A percentile compares a stretch with the other conserved stretches of the same genome.
phyloP scores from a whole-genome alignment of 306 rosid species.

The Oemleria cerasiformis region DNA sequence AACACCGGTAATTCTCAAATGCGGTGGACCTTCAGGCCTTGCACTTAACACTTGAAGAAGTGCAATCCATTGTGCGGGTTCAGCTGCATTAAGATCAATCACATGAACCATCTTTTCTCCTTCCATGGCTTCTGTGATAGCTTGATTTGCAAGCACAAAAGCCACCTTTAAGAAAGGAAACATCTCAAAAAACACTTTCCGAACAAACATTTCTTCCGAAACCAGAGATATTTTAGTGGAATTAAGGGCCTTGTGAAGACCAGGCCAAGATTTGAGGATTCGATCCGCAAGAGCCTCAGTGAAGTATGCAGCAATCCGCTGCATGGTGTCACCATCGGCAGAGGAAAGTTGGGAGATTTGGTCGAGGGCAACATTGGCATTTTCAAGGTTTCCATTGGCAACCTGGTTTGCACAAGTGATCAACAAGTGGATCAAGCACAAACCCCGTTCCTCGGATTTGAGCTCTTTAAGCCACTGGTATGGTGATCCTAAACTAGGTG shows the following conservation, averaged over 20 bases:
- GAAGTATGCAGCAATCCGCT: constrained; percentile 75
- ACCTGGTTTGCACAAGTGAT: constrained; percentile 81
- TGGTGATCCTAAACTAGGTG: constrained; percentile 70
- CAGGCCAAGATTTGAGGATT: constrained; percentile 74
- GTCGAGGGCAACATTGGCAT: constrained; percentile 72
- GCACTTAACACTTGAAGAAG: constrained; percentile 68
- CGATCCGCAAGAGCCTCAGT: constrained; percentile 78
- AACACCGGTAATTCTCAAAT: constrained; percentile 80
- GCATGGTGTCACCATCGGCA: constrained; percentile 82
- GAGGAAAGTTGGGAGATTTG: constrained; percentile 81
- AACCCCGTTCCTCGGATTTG: constrained; percentile 74
- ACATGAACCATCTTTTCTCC: constrained; percentile 86
- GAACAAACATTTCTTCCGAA: constrained; percentile 65
- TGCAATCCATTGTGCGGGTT: constrained; percentile 79
- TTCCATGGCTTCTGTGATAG: constrained; percentile 80
- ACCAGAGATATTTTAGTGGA: constrained; percentile 54
- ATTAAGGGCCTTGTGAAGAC: constrained; percentile 74
- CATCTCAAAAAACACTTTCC: constrained; percentile 65
- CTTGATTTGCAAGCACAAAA: constrained; percentile 70
- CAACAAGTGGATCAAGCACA: constrained; percentile 70
- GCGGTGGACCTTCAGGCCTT: constrained; percentile 88
- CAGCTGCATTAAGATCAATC: constrained; percentile 78
- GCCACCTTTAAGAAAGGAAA: constrained; percentile 77
- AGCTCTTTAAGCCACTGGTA: constrained; percentile 65
- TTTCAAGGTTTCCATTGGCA: constrained; percentile 63